These are phyloP conservation scores for Nicotiana obtusifolia DNA, from an alignment of 257 asterid genomes.

Conservation along the genomic window DNA sequence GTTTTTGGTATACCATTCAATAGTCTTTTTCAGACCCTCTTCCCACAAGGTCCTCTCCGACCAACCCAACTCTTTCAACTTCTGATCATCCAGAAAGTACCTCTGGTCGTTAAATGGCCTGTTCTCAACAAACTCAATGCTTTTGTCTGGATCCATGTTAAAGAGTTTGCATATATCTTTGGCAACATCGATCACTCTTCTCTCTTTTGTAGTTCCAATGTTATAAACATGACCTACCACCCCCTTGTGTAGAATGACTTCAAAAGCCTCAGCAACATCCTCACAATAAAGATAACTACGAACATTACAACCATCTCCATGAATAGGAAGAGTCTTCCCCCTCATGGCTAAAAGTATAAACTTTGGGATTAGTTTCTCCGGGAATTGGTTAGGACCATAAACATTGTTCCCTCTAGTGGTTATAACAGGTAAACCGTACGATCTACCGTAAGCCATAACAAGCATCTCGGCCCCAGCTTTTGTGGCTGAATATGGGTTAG, in stretches of 20 bases:
- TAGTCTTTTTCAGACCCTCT: constrained; percentile 19
- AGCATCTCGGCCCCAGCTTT: constrained; percentile 26
- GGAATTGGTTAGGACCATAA: constrained; percentile 25
- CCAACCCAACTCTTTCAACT: constrained; percentile 24
- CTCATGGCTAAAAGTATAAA: constrained; percentile 24
- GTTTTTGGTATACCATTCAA: constrained; percentile 21
- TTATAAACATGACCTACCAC: constrained; percentile 23
- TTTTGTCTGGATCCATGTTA: constrained; percentile 9
- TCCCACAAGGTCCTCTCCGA: constrained; percentile 17
- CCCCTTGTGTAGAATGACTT: constrained; percentile 17
- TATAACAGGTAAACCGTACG: constrained; percentile 23
- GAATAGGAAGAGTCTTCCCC: constrained; percentile 21
- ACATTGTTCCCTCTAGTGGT: constrained; percentile 25
- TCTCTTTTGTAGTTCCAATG: constrained; percentile 21
- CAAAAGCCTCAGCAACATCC: constrained; percentile 27
- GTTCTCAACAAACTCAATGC: constrained; percentile 18
- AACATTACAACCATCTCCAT: constrained; percentile 22
- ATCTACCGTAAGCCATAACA: constrained; percentile 26
- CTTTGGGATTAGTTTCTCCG: constrained; percentile 21
- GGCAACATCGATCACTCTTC: constrained; percentile 26
- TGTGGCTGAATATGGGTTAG: constrained; percentile 25
- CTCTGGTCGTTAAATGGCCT: constrained; percentile 24
- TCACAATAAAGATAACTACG: constrained; percentile 25
- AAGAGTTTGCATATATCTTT: constrained; percentile 19
- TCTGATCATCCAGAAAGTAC: constrained; percentile 24